Percentiles rank a stretch among this genome's conserved stretches.
phyloP scores from a whole-genome alignment of 306 rosid genomes.

The Aeschynomene evenia region DNA sequence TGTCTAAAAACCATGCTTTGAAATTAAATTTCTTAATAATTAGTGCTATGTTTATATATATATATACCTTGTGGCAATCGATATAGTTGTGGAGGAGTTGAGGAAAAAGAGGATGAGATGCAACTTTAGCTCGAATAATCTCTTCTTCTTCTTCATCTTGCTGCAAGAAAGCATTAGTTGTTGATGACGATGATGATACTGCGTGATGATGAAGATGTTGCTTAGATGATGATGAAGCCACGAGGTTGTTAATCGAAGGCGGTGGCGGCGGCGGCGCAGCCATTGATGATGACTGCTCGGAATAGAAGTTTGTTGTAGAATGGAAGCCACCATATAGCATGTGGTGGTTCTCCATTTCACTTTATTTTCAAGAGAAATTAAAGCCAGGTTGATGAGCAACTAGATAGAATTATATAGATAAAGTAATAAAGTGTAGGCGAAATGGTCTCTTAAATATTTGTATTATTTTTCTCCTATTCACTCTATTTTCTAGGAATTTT shows the following conservation, averaged over 20 bases:
- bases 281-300: conserved; percentile 29
- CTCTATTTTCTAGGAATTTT: no score
- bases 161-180: neutral
- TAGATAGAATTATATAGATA: neutral
- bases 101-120: conserved; percentile 78
- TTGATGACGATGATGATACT: no score
- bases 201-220: no score
- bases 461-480: no score
- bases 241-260: neutral
- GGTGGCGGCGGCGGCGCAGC: conserved; percentile 6
- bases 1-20: no score
- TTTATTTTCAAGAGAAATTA: neutral
- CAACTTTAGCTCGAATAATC: conserved; percentile 46
- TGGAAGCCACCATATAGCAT: conserved; percentile 27
- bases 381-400: neutral
- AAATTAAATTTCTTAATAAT: no score
- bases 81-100: conserved; percentile 60
- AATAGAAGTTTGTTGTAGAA: conserved; percentile 9
- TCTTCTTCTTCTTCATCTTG: neutral
- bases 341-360: conserved; percentile 45
- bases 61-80: conserved; percentile 71
- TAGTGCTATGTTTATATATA: no score
- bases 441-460: no score
- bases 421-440: no score
- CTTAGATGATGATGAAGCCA: conserved; percentile 16